These are phyloP conservation scores for Byssothecium circinans DNA, from an alignment of 2,329 filamentous ascomycete species.

Conservation along the genomic window DNA sequence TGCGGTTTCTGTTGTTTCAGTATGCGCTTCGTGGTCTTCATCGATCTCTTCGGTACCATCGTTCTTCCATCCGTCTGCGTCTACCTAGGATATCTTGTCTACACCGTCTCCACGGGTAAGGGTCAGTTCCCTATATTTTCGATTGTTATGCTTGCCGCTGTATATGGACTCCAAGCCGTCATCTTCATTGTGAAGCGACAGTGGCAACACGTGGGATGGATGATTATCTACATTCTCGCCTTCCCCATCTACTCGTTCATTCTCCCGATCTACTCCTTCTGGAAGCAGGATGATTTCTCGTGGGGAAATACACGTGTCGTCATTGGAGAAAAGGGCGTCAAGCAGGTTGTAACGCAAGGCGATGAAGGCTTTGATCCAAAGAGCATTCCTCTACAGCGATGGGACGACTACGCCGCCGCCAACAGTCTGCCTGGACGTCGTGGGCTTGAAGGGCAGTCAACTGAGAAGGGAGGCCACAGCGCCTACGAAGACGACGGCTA, in stretches of 20 bases:
- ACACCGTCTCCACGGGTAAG: constrained; percentile 66
- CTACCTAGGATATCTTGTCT: constrained; percentile 87
- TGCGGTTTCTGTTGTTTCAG: constrained; percentile 99
- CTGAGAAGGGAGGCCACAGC: constrained; percentile 63
- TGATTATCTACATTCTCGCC: constrained; percentile 97
- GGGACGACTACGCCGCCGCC: constrained; percentile 89
- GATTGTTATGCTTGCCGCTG: constrained; percentile 82
- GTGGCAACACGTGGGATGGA: constrained; percentile 99
- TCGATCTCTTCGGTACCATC: constrained; percentile 90
- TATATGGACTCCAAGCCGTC: constrained; percentile 93
- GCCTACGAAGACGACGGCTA: constrained; percentile 75
- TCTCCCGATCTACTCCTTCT: constrained; percentile 96
- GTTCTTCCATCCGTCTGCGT: constrained; percentile 86
- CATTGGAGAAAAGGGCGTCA: constrained; percentile 88
- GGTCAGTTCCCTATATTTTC: constrained; percentile 86
- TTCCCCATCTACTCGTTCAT: constrained; percentile 92
- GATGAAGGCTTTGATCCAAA: constrained; percentile 87
- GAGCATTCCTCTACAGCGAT: constrained; percentile 89
- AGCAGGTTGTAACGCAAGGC: constrained; percentile 82
- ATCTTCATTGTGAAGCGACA: constrained; percentile 97
- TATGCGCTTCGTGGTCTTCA: constrained; percentile 94
- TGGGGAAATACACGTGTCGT: constrained; percentile 99
- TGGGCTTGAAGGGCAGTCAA: constrained; percentile 56
- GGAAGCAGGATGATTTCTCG: constrained; percentile 98
- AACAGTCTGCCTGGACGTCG: constrained; percentile 93